These are phyloP conservation scores for Cynanchum wilfordii DNA, from an alignment of 257 asterid species.

Conservation along the genomic window DNA sequence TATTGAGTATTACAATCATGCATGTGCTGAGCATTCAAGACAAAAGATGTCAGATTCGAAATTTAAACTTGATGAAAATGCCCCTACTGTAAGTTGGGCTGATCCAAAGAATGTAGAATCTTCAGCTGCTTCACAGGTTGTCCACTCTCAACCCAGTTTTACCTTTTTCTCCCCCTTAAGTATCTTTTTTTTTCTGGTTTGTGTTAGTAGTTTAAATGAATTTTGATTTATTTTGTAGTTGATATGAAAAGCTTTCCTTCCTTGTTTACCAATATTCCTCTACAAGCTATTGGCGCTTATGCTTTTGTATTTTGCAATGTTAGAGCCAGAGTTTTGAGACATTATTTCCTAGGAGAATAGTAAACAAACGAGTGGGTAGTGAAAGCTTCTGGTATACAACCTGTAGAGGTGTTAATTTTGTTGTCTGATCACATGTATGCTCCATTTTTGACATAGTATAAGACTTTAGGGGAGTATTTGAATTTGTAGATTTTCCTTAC, in stretches of 20 bases:
- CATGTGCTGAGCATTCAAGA: slow-evolving; percentile 96
- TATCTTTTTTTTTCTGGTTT: not conserved
- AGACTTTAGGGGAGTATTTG: not conserved
- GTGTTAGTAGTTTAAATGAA: not conserved
- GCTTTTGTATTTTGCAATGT: not conserved
- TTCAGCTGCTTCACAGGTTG: slow-evolving; percentile 74
- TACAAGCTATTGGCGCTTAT: not conserved
- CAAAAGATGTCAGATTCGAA: slow-evolving; percentile 73
- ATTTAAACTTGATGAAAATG: slow-evolving; percentile 81
- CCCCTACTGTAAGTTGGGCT: slow-evolving; percentile 99
- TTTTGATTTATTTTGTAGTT: not conserved
- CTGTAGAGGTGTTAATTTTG: not conserved
- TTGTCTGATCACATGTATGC: not conserved
- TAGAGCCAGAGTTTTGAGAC: not conserved
- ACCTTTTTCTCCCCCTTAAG: not conserved
- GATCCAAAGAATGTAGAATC: slow-evolving; percentile 85
- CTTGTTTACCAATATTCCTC: not conserved
- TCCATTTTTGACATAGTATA: not conserved
- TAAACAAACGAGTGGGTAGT: not conserved
- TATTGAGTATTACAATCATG: slow-evolving; percentile 89
- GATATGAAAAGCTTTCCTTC: not conserved
- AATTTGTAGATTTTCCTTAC: not conserved
- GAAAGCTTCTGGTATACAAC: not conserved
- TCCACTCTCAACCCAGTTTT: not conserved
- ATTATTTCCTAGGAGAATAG: not conserved